Percentiles rank a stretch among this genome's conserved stretches.
Evolutionary conservation across 208 protist genomes (phyloP).

Genomic region (Histomonas meleagridis): DNA sequence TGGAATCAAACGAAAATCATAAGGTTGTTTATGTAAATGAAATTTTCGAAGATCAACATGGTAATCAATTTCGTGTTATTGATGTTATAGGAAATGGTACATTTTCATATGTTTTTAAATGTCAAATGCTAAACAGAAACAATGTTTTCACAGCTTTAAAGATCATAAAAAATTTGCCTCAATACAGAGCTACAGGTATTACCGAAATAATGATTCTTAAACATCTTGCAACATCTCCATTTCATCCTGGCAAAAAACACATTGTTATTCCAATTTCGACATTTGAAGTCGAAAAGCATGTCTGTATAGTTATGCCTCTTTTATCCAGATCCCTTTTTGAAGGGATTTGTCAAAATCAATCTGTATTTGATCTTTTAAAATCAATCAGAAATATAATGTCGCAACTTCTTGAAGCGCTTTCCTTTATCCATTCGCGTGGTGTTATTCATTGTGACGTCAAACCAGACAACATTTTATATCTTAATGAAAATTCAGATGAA

Average conservation of each 20-base stretch:
- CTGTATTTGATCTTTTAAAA: not conserved
- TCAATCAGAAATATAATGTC: constrained; percentile 46
- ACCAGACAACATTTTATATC: constrained; percentile 35
- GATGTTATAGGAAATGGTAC: constrained; percentile 17
- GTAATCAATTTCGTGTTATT: not conserved
- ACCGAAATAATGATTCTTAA: not conserved
- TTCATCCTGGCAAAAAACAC: not conserved
- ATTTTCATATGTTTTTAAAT: constrained; percentile 31
- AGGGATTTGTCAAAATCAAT: not conserved
- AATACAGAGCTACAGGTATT: not conserved
- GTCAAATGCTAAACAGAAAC: not conserved
- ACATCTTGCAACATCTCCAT: not conserved
- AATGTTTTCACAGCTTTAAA: not conserved
- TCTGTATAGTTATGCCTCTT: not conserved
- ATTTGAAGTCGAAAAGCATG: not conserved
- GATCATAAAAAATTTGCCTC: constrained; percentile 31
- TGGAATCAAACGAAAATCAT: not conserved
- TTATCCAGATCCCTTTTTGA: constrained; percentile 1
- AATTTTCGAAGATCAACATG: not conserved
- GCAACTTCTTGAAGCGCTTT: constrained; percentile 42
- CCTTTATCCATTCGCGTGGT: not conserved
- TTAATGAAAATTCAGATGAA: not conserved
- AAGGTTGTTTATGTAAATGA: not conserved
- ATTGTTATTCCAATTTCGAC: constrained; percentile 1
- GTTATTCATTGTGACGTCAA: constrained; percentile 57